These are phyloP conservation scores for Pelargonium citronellum DNA, from an alignment of 441 rosid species.

Conservation along the genomic window DNA sequence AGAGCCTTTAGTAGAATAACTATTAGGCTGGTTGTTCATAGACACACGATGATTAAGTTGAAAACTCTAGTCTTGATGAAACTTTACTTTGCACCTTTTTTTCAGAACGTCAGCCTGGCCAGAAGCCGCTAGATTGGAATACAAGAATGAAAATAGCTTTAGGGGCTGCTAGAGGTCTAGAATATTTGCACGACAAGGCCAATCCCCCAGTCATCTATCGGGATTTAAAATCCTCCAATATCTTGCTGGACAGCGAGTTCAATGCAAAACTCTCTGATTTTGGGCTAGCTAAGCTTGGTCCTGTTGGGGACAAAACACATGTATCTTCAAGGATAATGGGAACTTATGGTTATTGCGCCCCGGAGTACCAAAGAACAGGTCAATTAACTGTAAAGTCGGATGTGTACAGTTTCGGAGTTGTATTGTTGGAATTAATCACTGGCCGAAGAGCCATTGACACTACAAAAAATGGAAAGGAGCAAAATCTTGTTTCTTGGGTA, in stretches of 20 bases:
- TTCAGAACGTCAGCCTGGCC: conserved; percentile 31
- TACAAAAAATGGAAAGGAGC: conserved; percentile 63
- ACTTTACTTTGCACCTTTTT: background rate
- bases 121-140: conserved; percentile 53
- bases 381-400: conserved; percentile 62
- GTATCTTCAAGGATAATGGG: conserved; percentile 50
- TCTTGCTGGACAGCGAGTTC: conserved; percentile 50
- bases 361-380: conserved; percentile 64
- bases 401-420: conserved; percentile 81
- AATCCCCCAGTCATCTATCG: conserved; percentile 60
- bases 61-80: too few relatives aligned
- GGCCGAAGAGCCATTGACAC: conserved; percentile 77
- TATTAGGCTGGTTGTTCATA: background rate
- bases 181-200: conserved; percentile 64
- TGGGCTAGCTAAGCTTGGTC: conserved; percentile 55
- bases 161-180: conserved; percentile 71
- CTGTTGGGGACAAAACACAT: conserved; percentile 36
- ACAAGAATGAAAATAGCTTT: conserved; percentile 60
- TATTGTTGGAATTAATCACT: conserved; percentile 70
- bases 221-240: conserved; percentile 66
- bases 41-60: background rate
- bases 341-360: conserved; percentile 85
- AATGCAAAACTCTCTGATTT: conserved; percentile 60
- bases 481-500: conserved; percentile 90
- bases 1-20: too few relatives aligned